A percentile compares a stretch with the other conserved stretches of the same genome.
phyloP scores from a whole-genome alignment of 768 basidiomycete genomes.

The Exidia glandulosa region DNA sequence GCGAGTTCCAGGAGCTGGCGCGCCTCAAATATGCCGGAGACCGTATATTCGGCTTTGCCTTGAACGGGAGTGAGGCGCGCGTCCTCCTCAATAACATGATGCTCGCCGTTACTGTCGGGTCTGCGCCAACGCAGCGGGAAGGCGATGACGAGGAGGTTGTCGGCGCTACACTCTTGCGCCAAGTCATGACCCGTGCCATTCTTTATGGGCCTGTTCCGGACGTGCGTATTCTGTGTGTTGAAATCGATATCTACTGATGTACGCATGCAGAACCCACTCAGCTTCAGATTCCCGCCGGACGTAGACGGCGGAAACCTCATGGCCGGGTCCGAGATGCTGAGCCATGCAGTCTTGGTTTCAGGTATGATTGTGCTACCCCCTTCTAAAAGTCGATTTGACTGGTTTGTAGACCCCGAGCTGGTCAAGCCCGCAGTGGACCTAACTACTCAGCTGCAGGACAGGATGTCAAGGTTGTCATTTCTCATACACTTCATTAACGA shows the following conservation, averaged over 20 bases:
- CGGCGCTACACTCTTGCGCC: constrained; percentile 56
- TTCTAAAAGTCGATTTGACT: neutral
- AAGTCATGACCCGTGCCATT: constrained; percentile 76
- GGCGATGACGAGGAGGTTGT: constrained; percentile 49
- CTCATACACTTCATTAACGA: constrained; percentile 85
- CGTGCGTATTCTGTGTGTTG: constrained; percentile 22
- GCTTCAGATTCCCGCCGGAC: constrained; percentile 72
- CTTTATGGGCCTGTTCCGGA: constrained; percentile 60
- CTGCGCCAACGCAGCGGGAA: constrained; percentile 8
- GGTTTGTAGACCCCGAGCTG: constrained; percentile 45
- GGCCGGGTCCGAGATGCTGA: constrained; percentile 69
- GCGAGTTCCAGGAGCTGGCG: constrained; percentile 60
- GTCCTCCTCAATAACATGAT: neutral
- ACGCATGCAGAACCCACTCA: constrained; percentile 51
- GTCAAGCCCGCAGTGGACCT: constrained; percentile 72
- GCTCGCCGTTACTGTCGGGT: neutral
- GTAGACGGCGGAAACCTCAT: constrained; percentile 70
- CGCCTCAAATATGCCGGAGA: constrained; percentile 59
- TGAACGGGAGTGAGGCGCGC: neutral
- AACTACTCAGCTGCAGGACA: constrained; percentile 59
- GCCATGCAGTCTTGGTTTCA: constrained; percentile 58
- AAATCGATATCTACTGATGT: neutral
- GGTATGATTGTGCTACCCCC: constrained; percentile 31
- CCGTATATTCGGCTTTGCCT: constrained; percentile 50
- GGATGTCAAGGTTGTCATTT: constrained; percentile 68